Percentiles rank a stretch among this genome's conserved stretches.
Conservation (phyloP, 2,329 filamentous ascomycete species). For the Fusarium nurragi region DNA sequence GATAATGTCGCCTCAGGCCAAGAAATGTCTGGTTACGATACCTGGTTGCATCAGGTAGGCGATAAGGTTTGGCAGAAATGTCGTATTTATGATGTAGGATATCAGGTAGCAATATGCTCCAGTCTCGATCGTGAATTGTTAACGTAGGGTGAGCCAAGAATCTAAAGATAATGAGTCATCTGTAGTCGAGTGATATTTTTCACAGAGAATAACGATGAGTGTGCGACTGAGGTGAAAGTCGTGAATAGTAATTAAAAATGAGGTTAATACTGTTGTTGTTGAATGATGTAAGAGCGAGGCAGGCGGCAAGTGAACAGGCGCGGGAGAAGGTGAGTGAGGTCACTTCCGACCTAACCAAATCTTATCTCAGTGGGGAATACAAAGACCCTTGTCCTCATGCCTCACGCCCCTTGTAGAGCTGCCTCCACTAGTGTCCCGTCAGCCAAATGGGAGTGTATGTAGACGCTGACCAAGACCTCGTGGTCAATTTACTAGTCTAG, state of each 20-base stretch:
- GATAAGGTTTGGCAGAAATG: not conserved
- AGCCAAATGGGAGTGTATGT: slow-evolving; percentile 7
- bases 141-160: not conserved
- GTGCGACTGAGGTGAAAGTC: not conserved
- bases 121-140: slow-evolving; percentile 9
- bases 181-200: not conserved
- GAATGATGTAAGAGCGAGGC: slow-evolving; percentile 35
- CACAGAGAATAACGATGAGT: slow-evolving; percentile 3
- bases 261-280: slow-evolving; percentile 12
- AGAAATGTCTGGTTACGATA: not conserved
- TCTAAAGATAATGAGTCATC: slow-evolving; percentile 26
- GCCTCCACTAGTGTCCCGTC: slow-evolving; percentile 9
- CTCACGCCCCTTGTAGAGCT: not conserved
- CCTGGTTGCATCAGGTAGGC: slow-evolving; percentile 15
- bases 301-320: slow-evolving; percentile 5
- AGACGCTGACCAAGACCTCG: slow-evolving; percentile 21
- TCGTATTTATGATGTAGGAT: slow-evolving; percentile 12
- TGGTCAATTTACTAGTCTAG: slow-evolving; percentile 20
- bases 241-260: slow-evolving; percentile 14
- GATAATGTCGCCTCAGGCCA: slow-evolving; percentile 4
- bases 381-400: not conserved
- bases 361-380: not conserved
- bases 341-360: slow-evolving; percentile 3
- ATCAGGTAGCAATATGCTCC: slow-evolving; percentile 16
- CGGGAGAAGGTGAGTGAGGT: slow-evolving; percentile 6